phyloP scores from a whole-genome alignment of 441 rosid genomes.

The Rhodomyrtus psidioides region DNA sequence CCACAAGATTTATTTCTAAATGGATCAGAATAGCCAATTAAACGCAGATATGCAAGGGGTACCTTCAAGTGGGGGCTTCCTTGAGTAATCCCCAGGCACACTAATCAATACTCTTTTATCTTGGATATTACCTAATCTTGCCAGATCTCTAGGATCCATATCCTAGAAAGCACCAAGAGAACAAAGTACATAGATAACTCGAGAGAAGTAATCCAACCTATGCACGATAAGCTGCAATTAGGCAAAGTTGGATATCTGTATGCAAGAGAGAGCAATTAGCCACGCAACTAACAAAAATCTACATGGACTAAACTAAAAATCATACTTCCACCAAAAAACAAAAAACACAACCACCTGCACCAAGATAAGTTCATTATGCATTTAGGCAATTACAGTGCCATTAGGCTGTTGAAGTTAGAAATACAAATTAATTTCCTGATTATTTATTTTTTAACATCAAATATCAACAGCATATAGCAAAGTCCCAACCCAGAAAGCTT shows the following conservation, averaged over 20 bases:
- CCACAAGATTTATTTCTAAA: neutral
- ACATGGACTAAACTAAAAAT: neutral
- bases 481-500: neutral
- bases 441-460: neutral
- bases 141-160: too few species aligned
- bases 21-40: too few species aligned
- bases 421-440: neutral
- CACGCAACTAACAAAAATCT: neutral
- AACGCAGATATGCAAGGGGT: too few species aligned
- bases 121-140: too few species aligned
- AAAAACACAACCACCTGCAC: neutral
- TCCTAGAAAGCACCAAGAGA: too few species aligned
- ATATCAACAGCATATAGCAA: too few species aligned
- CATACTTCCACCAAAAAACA: accelerated
- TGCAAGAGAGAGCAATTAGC: neutral
- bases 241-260: slow-evolving; percentile 85
- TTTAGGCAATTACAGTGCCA: neutral
- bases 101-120: too few species aligned
- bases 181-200: too few species aligned
- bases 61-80: too few species aligned
- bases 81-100: too few species aligned
- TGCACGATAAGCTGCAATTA: slow-evolving; percentile 7
- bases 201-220: neutral
- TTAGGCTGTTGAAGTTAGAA: neutral
- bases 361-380: neutral